Conservation (phyloP, 768 basidiomycete species). For the Termitomyces sp. region DNA sequence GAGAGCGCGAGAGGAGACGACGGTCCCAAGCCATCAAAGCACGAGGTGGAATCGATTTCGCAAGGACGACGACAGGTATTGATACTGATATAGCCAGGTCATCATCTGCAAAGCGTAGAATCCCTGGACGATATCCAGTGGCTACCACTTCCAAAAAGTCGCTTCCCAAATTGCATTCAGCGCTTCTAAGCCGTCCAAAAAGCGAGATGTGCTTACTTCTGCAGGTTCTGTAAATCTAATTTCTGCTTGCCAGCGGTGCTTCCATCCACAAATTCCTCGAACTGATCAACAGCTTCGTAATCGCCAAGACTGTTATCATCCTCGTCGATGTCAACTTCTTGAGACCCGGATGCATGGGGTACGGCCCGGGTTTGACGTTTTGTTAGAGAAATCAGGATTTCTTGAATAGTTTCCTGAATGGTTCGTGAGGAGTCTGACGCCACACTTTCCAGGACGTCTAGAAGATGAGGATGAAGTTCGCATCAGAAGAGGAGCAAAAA, state of each 20-base stretch:
- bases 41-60: conserved; percentile 52
- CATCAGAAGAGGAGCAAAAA: conserved; percentile 51
- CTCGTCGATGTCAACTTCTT: conserved; percentile 28
- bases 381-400: conserved; percentile 34
- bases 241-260: conserved; percentile 15
- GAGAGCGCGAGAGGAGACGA: conserved; percentile 50
- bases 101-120: conserved; percentile 45
- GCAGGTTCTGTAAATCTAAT: conserved; percentile 23
- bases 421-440: conserved; percentile 36
- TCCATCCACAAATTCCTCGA: conserved; percentile 15
- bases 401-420: conserved; percentile 41
- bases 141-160: conserved; percentile 61
- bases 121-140: conserved; percentile 55
- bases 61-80: conserved; percentile 48
- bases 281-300: conserved; percentile 34
- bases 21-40: conserved; percentile 76
- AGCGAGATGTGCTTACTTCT: conserved; percentile 22
- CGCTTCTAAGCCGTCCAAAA: not conserved
- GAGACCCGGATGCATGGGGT: not conserved
- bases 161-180: conserved; percentile 25
- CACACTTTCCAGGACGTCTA: conserved; percentile 41
- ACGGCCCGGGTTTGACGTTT: conserved; percentile 1
- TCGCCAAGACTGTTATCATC: conserved; percentile 34
- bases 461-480: conserved; percentile 36
- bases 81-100: conserved; percentile 56